These are phyloP conservation scores for Suillus cothurnatus DNA, from an alignment of 768 basidiomycete genomes.

Conservation along the genomic window DNA sequence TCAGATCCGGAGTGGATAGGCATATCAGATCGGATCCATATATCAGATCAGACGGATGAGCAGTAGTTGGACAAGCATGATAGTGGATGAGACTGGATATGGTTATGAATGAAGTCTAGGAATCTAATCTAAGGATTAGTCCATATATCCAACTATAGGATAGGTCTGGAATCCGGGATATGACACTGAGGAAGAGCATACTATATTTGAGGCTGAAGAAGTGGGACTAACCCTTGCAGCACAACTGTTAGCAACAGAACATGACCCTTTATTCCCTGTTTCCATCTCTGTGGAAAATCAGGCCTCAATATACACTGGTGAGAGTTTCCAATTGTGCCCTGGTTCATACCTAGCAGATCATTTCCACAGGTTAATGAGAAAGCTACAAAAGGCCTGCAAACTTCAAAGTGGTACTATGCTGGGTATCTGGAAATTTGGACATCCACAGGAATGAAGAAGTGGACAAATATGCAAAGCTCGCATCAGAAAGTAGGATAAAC, in stretches of 20 bases:
- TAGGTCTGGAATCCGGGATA: no score
- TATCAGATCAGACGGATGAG: no score
- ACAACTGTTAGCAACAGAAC: background rate
- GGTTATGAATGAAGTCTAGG: no score
- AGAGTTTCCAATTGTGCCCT: background rate
- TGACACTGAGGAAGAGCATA: background rate
- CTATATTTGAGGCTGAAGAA: background rate
- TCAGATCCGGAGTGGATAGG: no score
- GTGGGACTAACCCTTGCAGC: background rate
- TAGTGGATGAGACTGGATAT: no score
- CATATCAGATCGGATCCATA: no score
- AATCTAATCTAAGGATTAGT: no score
- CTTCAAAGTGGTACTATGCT: background rate
- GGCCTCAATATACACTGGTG: background rate
- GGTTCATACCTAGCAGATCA: background rate
- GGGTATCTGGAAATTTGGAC: conserved; percentile 2
- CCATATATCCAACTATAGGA: no score
- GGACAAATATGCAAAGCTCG: background rate
- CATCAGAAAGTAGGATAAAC: background rate
- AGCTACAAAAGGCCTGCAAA: rapidly evolving
- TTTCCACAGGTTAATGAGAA: background rate
- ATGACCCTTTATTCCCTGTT: background rate
- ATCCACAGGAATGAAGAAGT: background rate
- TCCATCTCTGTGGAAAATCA: background rate
- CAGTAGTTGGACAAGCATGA: no score